These are phyloP conservation scores for Wilcoxina mikolae DNA, from an alignment of 495 filamentous ascomycete species.

Conservation along the genomic window DNA sequence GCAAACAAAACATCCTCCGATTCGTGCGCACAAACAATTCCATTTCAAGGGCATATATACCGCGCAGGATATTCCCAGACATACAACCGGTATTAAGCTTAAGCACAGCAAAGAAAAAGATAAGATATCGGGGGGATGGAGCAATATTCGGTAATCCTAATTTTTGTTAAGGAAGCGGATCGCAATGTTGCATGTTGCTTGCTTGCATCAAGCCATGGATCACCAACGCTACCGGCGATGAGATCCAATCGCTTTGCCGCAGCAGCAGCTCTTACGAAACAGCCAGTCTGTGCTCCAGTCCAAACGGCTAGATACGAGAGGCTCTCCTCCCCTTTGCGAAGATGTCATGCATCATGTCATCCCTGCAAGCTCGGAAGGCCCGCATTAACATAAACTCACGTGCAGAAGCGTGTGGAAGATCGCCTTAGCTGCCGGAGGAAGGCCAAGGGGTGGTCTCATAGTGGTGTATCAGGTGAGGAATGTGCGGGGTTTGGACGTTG, in stretches of 20 bases:
- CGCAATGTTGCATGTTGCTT: neutral
- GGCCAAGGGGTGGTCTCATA: neutral
- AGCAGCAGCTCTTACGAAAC: neutral
- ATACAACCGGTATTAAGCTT: too few relatives aligned
- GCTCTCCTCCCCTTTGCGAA: too few relatives aligned
- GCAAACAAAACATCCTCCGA: too few relatives aligned
- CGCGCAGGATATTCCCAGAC: neutral
- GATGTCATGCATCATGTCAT: neutral
- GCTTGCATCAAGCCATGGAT: neutral
- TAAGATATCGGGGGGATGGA: too few relatives aligned
- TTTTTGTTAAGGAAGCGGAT: neutral
- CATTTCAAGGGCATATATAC: too few relatives aligned
- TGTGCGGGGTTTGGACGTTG: neutral
- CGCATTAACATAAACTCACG: slow-evolving; percentile 2
- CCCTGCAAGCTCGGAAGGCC: neutral
- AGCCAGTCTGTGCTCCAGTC: neutral
- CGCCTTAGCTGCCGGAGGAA: neutral
- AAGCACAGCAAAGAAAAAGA: too few relatives aligned
- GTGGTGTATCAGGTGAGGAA: neutral
- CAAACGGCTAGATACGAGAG: neutral
- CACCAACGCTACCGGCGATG: neutral
- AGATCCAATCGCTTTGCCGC: neutral
- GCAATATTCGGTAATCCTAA: too few relatives aligned
- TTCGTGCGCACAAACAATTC: too few relatives aligned
- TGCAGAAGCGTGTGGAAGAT: too few relatives aligned